Conservation (phyloP, 495 filamentous ascomycete species). For the Stereocaulon alpinum region DNA sequence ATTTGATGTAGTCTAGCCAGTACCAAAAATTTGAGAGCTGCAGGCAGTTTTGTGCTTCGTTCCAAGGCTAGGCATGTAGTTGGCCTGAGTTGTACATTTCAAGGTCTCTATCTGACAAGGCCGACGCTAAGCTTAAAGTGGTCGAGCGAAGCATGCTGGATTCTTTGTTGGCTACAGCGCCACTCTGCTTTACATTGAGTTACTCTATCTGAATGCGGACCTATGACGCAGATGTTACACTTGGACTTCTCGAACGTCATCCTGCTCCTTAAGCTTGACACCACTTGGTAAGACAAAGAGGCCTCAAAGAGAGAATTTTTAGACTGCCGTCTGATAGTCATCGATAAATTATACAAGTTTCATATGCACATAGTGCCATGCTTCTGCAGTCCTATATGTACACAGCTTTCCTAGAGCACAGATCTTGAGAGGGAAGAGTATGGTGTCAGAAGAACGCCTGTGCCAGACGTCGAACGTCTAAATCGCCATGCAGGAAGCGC, state of each 20-base stretch:
- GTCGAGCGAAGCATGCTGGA: not conserved
- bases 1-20: not conserved
- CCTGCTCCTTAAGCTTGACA: not conserved
- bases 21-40: not conserved
- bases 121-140: not conserved
- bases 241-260: not conserved
- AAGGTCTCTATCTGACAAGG: not conserved
- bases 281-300: not conserved
- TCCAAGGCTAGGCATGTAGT: not conserved
- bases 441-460: not conserved
- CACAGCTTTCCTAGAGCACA: slow-evolving; percentile 2
- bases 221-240: not conserved
- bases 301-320: not conserved
- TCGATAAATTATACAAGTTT: not conserved
- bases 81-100: not conserved
- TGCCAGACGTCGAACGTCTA: too few species aligned
- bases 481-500: not conserved
- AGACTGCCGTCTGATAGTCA: not conserved
- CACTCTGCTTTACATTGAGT: not conserved
- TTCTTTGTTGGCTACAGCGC: not conserved
- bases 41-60: too few species aligned
- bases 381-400: slow-evolving; percentile 5
- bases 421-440: slow-evolving; percentile 10
- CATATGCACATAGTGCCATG: slow-evolving; percentile 1
- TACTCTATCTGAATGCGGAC: not conserved